A percentile compares a stretch with the other conserved stretches of the same genome.
These are phyloP conservation scores for Inga oerstediana DNA, from an alignment of 306 rosid genomes.

Conservation along the genomic window DNA sequence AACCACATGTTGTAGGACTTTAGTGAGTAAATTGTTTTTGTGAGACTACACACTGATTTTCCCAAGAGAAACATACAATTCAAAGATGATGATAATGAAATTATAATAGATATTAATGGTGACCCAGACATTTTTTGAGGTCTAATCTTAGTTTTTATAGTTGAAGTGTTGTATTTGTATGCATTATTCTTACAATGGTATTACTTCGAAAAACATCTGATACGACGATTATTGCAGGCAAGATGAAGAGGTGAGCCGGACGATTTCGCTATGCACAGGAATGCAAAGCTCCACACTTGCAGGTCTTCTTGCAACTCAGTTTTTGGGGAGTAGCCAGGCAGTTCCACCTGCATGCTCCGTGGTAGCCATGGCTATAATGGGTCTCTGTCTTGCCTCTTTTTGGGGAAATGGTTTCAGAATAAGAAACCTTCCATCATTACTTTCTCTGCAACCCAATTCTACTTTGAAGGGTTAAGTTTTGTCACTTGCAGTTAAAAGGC, in stretches of 20 bases:
- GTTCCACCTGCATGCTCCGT: conserved; percentile 98
- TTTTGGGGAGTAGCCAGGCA: conserved; percentile 90
- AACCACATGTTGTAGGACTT: too few species aligned
- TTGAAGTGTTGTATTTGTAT: not conserved
- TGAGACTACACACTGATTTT: too few species aligned
- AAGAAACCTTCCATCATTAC: conserved; percentile 58
- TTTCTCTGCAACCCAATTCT: conserved; percentile 49
- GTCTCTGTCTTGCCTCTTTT: conserved; percentile 89
- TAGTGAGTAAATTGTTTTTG: too few species aligned
- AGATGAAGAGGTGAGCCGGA: conserved; percentile 73
- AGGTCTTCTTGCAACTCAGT: conserved; percentile 95
- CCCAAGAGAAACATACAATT: not conserved
- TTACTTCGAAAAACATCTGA: conserved; percentile 24
- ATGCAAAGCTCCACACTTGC: conserved; percentile 99
- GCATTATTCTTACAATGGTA: not conserved
- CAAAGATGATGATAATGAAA: not conserved
- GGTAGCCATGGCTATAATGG: conserved; percentile 91
- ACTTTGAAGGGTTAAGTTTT: conserved; percentile 38
- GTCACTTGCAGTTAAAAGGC: not conserved
- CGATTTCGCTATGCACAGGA: conserved; percentile 92
- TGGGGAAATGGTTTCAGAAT: conserved; percentile 85
- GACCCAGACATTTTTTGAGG: too few species aligned
- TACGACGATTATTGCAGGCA: conserved; percentile 55
- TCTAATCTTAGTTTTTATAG: too few species aligned
- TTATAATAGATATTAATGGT: not conserved